Evolutionary conservation across 805 yeast genomes (phyloP).

Genomic region (Metschnikowia proteae): DNA sequence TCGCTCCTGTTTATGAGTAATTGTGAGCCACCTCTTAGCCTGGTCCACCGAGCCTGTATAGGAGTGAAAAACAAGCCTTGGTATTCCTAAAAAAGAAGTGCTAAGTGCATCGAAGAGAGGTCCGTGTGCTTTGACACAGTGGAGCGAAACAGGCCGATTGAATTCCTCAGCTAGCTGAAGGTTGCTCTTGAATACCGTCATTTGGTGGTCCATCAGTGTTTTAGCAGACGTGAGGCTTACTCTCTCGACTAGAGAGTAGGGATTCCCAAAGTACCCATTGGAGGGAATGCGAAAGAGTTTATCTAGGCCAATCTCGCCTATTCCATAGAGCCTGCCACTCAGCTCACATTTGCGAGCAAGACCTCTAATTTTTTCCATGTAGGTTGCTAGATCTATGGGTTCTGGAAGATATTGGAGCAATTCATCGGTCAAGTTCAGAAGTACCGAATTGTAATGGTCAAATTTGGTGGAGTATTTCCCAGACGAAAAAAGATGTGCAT

Average conservation of each 20-base stretch:
- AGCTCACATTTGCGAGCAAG: constrained; percentile 17
- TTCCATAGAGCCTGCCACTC: constrained; percentile 27
- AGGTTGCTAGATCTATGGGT: constrained; percentile 47
- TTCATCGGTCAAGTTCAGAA: constrained; percentile 40
- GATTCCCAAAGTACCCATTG: constrained; percentile 50
- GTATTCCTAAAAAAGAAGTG: constrained; percentile 19
- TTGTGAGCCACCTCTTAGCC: constrained; percentile 44
- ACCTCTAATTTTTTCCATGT: constrained; percentile 29
- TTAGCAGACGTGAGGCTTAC: constrained; percentile 37
- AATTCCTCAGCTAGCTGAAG: constrained; percentile 50
- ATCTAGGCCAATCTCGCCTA: constrained; percentile 94
- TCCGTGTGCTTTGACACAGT: constrained; percentile 81
- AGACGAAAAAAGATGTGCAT: constrained; percentile 55
- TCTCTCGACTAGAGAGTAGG: constrained; percentile 1
- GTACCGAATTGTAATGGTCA: constrained; percentile 55
- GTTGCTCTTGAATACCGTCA: constrained; percentile 45
- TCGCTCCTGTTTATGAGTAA: constrained; percentile 23
- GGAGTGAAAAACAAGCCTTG: constrained; percentile 69
- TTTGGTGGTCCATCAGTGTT: constrained; percentile 68
- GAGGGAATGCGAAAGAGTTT: constrained; percentile 65
- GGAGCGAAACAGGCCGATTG: constrained; percentile 62
- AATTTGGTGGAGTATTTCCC: constrained; percentile 28
- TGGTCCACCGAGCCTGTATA: constrained; percentile 81
- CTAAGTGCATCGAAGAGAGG: constrained; percentile 40
- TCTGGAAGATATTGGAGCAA: constrained; percentile 53